Evolutionary conservation across 345 rosid genomes (phyloP), one percentile per base, ranked within the genome.

Genomic region (Lepidium africanum): DNA sequence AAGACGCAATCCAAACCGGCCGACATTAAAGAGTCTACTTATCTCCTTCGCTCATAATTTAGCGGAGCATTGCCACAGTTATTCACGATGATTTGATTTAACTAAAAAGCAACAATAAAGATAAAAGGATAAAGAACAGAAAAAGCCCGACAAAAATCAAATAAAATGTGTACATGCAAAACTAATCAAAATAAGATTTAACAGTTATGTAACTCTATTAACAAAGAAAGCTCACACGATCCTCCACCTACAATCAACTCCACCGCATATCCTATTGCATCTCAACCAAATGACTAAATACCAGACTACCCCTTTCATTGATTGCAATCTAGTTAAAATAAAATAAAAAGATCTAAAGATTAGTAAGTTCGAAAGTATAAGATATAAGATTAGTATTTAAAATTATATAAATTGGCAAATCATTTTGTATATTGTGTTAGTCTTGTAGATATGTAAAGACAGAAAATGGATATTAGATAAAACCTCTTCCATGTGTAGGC

Each of bases 221-320:
- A 70, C 60, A 33, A 41, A 59, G 36, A 70, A 70, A 61, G n/a
- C 67, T 61, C 67, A 71, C 56, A 53, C 70, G 42, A 25, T 55
- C 58, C 36, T 72, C 57, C 63, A 46, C 76, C 64, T 16, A 63
- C 57, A 9, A 71, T 42, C 58, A 55, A 37, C 50, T 37, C 64
- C 75, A 71, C 63, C 14, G 56, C 62, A 62, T 55, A 50, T 19
- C 43, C 57, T 27, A 60, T n/a, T 59, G 60, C 21, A 49, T 69
- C 14, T 57, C 57, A 0, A 41, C 45, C 25, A 51, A 9, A 51
- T 10, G 10, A 51, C 19, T 16, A 14, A 62, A 52, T 53, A 36
- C 37, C 13, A 9, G 14, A 35, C 5, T 43, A 1, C 12, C 52
- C 52, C 52, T 48, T 43, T 21, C 45, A 45, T 41, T 36, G 2